A percentile compares a stretch with the other conserved stretches of the same genome.
These are phyloP conservation scores for Terana coerulea DNA, from an alignment of 768 basidiomycete species.

Conservation along the genomic window DNA sequence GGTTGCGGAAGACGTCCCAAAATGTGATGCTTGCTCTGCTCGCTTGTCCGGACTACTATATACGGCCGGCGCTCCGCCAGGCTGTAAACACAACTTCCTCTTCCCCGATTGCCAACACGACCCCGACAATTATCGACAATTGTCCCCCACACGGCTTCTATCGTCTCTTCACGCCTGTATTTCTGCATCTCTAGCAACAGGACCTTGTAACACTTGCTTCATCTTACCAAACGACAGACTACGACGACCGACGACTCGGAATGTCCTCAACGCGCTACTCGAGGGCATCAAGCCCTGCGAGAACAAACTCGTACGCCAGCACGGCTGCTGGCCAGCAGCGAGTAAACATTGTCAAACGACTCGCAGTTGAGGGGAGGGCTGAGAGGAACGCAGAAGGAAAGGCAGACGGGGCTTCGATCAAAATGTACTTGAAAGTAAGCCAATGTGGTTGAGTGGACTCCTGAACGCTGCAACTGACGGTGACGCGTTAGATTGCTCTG, in stretches of 20 bases:
- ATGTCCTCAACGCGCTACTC: slow-evolving; percentile 22
- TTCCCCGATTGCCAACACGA: not conserved
- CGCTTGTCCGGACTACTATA: too few relatives aligned
- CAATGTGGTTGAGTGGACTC: not conserved
- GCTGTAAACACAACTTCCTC: not conserved
- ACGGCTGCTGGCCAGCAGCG: slow-evolving; percentile 33
- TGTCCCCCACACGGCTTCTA: not conserved
- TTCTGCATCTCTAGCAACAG: not conserved
- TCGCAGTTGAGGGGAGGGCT: slow-evolving; percentile 72
- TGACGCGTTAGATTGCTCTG: slow-evolving; percentile 48
- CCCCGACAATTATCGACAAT: not conserved
- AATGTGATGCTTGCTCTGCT: too few relatives aligned
- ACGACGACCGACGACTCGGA: not conserved
- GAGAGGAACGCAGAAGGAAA: slow-evolving; percentile 61
- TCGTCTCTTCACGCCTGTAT: not conserved
- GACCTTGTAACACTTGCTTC: not conserved
- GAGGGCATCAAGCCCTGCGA: slow-evolving; percentile 29
- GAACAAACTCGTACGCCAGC: slow-evolving; percentile 22
- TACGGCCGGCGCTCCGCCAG: slow-evolving; percentile 1
- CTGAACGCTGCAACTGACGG: slow-evolving; percentile 1
- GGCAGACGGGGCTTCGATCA: slow-evolving; percentile 62
- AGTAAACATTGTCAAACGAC: slow-evolving; percentile 67
- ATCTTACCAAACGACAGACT: not conserved
- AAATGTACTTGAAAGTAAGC: slow-evolving; percentile 73
- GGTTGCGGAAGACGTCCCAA: too few relatives aligned